Evolutionary conservation across 2,329 filamentous ascomycete species (phyloP), one percentile per base, ranked within the genome.

Genomic region (Metarhizium anisopliae): DNA sequence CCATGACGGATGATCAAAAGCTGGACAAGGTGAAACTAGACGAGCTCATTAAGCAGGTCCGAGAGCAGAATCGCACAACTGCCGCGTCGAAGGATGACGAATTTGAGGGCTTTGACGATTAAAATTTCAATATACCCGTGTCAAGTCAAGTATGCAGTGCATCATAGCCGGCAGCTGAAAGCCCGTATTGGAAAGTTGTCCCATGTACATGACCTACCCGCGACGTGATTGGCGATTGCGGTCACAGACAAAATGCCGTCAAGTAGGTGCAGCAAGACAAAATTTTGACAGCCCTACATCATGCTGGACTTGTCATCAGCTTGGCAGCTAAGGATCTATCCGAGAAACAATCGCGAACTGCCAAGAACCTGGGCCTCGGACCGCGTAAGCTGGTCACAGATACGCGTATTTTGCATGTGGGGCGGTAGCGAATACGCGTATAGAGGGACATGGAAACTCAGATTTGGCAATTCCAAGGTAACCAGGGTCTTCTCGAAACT

Each of bases 1-100:
- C 76, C 57, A 84, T 93, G 82, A 88, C 83, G n/a, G 83, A 86
- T 3, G 82, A 84, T 56, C 84, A 91, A 70, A 85, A 79, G 71
- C 71, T 76, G 38, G 79, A 85, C 67, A 77, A 84, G 62, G 76
- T 71, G 61, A 81, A 88, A 67, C 77, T 90, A 13, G 76, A 87
- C 61, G 73, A 77, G 11, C 74, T 92, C 74, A 77, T 92, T 51
- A 75, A 77, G 29, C 72, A 85, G 64, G 78, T 92, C n/a, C 77
- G 84, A 63, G 73, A 68, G 65, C 74, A 79, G 69, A 87, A 85
- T 60, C 62, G 69, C 54, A 72, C 70, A 55, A 78, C 77, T 62
- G 62, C 56, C 5, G 63, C 60, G 47, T 66, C 67, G 3, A 68
- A 70, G 53, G 76, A 74, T 4, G 77, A 78, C 29, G 79, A 82